Conservation (phyloP, 441 rosid genomes). For the Populus hybrid region DNA sequence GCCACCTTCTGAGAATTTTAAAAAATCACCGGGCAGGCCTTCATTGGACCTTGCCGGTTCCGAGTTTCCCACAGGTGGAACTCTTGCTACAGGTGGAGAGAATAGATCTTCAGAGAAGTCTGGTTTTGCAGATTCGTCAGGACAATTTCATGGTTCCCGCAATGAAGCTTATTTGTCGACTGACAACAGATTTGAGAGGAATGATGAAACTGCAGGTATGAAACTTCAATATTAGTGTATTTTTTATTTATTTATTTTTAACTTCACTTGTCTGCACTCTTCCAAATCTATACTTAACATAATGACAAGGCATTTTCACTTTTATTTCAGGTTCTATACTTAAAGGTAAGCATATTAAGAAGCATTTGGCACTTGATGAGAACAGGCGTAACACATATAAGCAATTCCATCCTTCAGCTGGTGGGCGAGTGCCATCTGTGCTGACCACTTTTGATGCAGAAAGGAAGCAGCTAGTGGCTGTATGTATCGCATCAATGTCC, state of each 20-base stretch:
- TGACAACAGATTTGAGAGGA: constrained; percentile 45
- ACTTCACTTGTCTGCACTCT: constrained; percentile 6
- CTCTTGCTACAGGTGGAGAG: constrained; percentile 47
- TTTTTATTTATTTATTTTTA: too few species aligned
- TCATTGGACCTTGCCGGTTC: constrained; percentile 45
- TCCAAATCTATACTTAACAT: background rate
- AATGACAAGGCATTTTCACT: constrained; percentile 18
- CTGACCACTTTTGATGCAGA: constrained; percentile 87
- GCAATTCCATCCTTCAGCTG: constrained; percentile 46
- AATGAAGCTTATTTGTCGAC: constrained; percentile 28
- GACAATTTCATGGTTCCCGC: constrained; percentile 31
- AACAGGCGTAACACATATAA: constrained; percentile 71
- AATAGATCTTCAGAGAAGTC: constrained; percentile 26
- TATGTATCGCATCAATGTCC: constrained; percentile 36
- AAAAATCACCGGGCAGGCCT: constrained; percentile 43
- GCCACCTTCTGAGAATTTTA: constrained; percentile 55
- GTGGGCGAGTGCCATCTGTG: constrained; percentile 53
- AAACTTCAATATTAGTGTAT: background rate
- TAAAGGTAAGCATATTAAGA: constrained; percentile 64
- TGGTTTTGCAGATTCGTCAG: constrained; percentile 34
- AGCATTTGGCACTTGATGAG: constrained; percentile 54
- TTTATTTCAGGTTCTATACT: constrained; percentile 38
- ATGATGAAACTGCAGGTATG: constrained; percentile 46
- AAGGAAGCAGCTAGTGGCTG: constrained; percentile 86
- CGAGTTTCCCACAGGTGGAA: constrained; percentile 47